Base-by-base conservation (phyloP, 106 monocot species). In the Platanthera guangdongensis region DNA sequence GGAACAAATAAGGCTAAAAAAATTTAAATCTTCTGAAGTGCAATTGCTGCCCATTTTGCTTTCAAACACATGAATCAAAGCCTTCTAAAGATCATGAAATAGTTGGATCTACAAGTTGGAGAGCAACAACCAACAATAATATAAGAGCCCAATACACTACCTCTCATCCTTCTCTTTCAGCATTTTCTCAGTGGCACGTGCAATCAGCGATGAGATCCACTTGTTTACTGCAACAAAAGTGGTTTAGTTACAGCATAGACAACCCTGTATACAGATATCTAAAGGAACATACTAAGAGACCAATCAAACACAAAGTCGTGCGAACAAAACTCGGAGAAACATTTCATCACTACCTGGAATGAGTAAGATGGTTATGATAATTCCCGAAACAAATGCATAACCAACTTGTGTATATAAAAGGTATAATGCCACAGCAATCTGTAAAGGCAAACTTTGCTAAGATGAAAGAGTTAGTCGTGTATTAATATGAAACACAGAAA, bases 161-260 rank as follows among this genome's bases (percentile, higher is more conserved):
- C 97, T 99, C 80, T 94, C 92, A 79, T 99, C 97, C 83, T 99
- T 99, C 74, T 99, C 75, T 76, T 84, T 94, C 97, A 99, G 92
- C 97, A 99, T 99, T 73, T 82, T 82, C 81, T 82, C 83, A 73
- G 94, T 94, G 76, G 97, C 97, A 71, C 70, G 83, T 68, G 97
- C 91, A 68, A 99, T 99, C 77, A 82, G 68, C 75, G 94, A 88
- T 73, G 91, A 94, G 45, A 99, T 94, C 94, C 94, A 99, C 82
- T 99, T 99, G 81, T 99, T 99, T 39, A 94, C 97, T 99, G 88
- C 83, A 87, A n/a, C 83, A 18, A 64, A 72, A 81, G 53, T 13
- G 45, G 45, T 5, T 7, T 50, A 52, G 19, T 57, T 73, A 71
- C 50, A 19, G 73, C 4, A 51, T 73, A 69, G 15, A 18, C 22